Evolutionary conservation across 371 early-diverging fungal species (phyloP).

Genomic region (Enteropsectra breve): DNA sequence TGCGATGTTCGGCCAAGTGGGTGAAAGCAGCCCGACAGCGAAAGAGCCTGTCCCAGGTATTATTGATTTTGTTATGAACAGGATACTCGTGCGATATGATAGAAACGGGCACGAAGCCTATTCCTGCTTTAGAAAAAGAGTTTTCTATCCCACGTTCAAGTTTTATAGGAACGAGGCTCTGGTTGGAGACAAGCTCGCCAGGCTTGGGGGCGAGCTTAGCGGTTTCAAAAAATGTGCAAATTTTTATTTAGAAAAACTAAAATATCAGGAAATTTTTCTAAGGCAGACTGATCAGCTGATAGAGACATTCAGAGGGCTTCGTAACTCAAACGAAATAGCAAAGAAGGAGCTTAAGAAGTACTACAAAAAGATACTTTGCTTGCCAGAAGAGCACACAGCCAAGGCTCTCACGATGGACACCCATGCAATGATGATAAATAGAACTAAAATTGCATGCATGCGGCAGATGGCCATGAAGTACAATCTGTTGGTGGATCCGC

Average conservation of each 20-base stretch:
- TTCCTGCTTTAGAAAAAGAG: conserved; percentile 51
- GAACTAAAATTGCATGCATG: conserved; percentile 3
- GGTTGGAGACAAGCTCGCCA: conserved; percentile 37
- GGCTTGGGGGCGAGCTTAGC: conserved; percentile 31
- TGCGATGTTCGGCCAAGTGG: too few relatives aligned
- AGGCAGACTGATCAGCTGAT: neutral
- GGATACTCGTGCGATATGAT: conserved; percentile 37
- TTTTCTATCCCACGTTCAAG: conserved; percentile 45
- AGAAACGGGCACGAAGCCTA: conserved; percentile 28
- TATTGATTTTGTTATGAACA: conserved; percentile 9
- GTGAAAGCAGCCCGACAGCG: too few relatives aligned
- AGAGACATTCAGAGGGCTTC: neutral
- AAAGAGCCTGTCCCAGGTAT: too few relatives aligned
- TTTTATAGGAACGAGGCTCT: conserved; percentile 44
- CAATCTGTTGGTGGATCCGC: neutral
- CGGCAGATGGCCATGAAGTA: neutral
- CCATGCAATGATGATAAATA: conserved; percentile 8
- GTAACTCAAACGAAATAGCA: neutral
- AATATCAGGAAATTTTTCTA: neutral
- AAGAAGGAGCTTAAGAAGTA: conserved; percentile 3
- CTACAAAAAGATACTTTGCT: neutral
- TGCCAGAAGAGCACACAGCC: neutral
- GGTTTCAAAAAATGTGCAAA: conserved; percentile 20
- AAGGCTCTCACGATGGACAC: neutral
- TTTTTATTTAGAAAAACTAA: conserved; percentile 10